Evolutionary conservation across 192 early-diverging fungal species (phyloP), one percentile per base, ranked within the genome.

Genomic region (Umbelopsis sp.): DNA sequence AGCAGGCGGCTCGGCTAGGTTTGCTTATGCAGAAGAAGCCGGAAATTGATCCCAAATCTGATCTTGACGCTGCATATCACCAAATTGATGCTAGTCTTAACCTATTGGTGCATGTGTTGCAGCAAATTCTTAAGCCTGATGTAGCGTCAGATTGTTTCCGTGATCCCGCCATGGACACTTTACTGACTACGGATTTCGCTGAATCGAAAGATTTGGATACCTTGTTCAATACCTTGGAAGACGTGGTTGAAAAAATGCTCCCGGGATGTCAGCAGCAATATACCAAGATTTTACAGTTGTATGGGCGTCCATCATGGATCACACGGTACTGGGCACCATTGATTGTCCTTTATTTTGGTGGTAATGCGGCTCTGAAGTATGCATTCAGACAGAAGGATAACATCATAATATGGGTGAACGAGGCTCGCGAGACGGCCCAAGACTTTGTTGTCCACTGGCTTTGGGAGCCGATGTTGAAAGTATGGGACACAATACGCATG

Each of bases 401-500:
- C 71, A 76, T 91, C 53, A 76, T 73, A 4, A 64, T 75, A 27
- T 80, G 84, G 84, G 20, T 86, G 30, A 49, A 77, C 8, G 84
- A 88, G 68, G 81, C 75, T 12, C 75, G 75, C 52, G 78, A 76
- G 3, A 94, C 94, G 1, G 74, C 80, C 11, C 79, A 72, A 25
- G 82, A 89, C 69, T 94, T 95, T 72, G 79, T 87, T 15, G 69
- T 78, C 5, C 89, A 95, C 78, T 98, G 93, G 88, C 84, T 98
- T 18, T 81, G 91, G 64, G 82, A 86, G 30, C 96, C 96, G 1
- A 72, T 93, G 9, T 66, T 81, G 22, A 81, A 89, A 53, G 87
- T 94, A 30, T 91, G 88, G 74, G 82, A 86, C 35, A 96, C 94
- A 11, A 91, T 98, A 44, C 86, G 94, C 44, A 91, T 94, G 58